Percentiles rank a stretch among this genome's conserved stretches.
phyloP scores from a whole-genome alignment of 495 filamentous ascomycete genomes.

The Aspergillus nidulans region DNA sequence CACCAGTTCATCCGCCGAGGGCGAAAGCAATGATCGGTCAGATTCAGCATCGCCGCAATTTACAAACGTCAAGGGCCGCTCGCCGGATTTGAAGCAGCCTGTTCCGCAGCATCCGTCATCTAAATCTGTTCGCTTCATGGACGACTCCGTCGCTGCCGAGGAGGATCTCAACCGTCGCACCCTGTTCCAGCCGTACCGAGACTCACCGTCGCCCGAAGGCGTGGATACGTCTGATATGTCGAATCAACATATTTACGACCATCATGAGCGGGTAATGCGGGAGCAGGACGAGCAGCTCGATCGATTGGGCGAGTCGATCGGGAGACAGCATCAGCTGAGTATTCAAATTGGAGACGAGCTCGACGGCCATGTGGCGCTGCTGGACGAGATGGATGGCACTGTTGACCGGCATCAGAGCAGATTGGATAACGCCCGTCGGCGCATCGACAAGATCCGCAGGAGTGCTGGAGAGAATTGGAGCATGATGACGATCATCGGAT shows the following conservation, averaged over 20 bases:
- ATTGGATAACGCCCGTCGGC: constrained; percentile 66
- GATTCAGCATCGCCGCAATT: constrained; percentile 58
- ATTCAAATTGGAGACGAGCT: constrained; percentile 97
- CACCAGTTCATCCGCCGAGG: constrained; percentile 29
- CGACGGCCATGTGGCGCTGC: constrained; percentile 78
- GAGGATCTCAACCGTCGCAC: constrained; percentile 50
- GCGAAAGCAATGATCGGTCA: constrained; percentile 52
- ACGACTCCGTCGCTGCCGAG: constrained; percentile 49
- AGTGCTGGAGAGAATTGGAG: constrained; percentile 76
- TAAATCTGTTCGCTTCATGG: constrained; percentile 91
- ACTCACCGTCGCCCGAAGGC: constrained; percentile 55
- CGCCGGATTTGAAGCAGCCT: constrained; percentile 43
- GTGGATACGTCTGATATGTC: constrained; percentile 62
- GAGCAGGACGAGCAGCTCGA: constrained; percentile 96
- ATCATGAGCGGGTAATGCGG: constrained; percentile 71
- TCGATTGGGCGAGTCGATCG: constrained; percentile 74
- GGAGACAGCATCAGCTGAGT: constrained; percentile 86
- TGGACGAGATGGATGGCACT: constrained; percentile 81
- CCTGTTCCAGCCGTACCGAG: constrained; percentile 63
- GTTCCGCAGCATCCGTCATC: constrained; percentile 45
- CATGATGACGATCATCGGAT: constrained; percentile 67
- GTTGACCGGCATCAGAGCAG: constrained; percentile 77
- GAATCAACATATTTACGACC: constrained; percentile 83
- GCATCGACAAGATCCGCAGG: constrained; percentile 63
- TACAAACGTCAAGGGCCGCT: constrained; percentile 49